These are phyloP conservation scores for Fusarium chuoi DNA, from an alignment of 2,329 filamentous ascomycete species.

Conservation along the genomic window DNA sequence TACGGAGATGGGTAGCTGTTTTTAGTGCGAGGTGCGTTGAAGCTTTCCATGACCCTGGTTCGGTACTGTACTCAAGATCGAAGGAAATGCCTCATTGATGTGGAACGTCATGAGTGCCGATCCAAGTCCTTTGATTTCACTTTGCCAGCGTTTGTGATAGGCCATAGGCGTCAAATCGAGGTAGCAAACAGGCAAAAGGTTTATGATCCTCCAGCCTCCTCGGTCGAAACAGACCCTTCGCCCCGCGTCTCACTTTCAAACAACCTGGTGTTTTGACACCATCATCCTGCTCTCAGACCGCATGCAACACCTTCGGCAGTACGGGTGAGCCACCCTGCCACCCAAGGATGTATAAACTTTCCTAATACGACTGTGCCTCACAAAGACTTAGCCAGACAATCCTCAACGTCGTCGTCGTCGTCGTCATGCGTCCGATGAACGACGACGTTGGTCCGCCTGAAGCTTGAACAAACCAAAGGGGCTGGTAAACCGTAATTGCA, in stretches of 20 bases:
- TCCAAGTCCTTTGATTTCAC: slow-evolving; percentile 35
- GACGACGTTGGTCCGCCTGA: background rate
- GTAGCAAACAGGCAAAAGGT: background rate
- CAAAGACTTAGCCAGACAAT: background rate
- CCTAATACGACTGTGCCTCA: slow-evolving; percentile 1
- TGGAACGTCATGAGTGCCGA: slow-evolving; percentile 23
- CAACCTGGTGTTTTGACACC: slow-evolving; percentile 11
- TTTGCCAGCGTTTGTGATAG: background rate
- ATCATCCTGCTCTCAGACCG: slow-evolving; percentile 18
- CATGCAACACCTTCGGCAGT: background rate
- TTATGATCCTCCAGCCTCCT: slow-evolving; percentile 12
- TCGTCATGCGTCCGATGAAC: slow-evolving; percentile 1
- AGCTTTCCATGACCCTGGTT: slow-evolving; percentile 18
- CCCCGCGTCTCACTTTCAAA: slow-evolving; percentile 31
- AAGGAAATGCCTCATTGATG: slow-evolving; percentile 32
- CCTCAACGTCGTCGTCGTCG: background rate
- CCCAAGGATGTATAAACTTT: slow-evolving; percentile 2
- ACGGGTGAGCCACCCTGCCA: slow-evolving; percentile 11
- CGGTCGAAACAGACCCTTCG: slow-evolving; percentile 9
- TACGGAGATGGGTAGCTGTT: slow-evolving; percentile 3
- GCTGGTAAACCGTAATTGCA: slow-evolving; percentile 10
- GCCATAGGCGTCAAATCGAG: background rate
- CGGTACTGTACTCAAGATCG: slow-evolving; percentile 21
- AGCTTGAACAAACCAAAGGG: slow-evolving; percentile 1
- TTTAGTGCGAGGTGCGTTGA: slow-evolving; percentile 19